phyloP scores from a whole-genome alignment of 1,139 yeast genomes.

The Maudiozyma humilis region DNA sequence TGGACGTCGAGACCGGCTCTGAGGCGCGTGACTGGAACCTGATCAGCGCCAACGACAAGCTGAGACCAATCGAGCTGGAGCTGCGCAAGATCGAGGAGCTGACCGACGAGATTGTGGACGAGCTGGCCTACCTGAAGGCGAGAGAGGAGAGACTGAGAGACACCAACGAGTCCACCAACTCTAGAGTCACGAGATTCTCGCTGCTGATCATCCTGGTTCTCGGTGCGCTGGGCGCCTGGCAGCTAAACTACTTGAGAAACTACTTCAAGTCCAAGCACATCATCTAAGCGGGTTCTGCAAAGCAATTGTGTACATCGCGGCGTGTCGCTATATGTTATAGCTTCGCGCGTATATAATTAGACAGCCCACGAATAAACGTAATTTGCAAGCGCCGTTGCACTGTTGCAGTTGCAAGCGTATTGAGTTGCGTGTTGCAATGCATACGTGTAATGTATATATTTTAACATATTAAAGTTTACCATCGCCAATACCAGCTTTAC shows the following conservation, averaged over 20 bases:
- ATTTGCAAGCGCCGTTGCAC: not conserved
- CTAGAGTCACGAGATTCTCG: slow-evolving; percentile 78
- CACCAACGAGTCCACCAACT: slow-evolving; percentile 83
- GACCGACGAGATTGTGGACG: slow-evolving; percentile 68
- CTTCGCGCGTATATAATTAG: not conserved
- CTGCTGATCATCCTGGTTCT: slow-evolving; percentile 57
- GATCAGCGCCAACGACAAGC: slow-evolving; percentile 81
- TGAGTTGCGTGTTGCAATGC: not conserved
- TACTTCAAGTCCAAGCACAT: slow-evolving; percentile 93
- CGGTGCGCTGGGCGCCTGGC: slow-evolving; percentile 82
- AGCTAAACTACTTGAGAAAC: slow-evolving; percentile 80
- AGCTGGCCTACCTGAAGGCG: slow-evolving; percentile 69
- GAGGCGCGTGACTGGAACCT: slow-evolving; percentile 98
- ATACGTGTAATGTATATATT: not conserved
- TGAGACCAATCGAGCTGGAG: slow-evolving; percentile 87
- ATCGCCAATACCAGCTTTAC: too few species aligned
- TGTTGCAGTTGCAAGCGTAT: too few species aligned
- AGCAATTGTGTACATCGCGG: not conserved
- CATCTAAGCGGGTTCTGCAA: slow-evolving; percentile 45
- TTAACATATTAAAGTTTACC: not conserved
- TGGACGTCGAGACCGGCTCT: slow-evolving; percentile 91
- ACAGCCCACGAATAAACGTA: not conserved
- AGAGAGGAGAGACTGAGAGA: slow-evolving; percentile 93
- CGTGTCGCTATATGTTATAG: not conserved
- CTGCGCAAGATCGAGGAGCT: slow-evolving; percentile 76